phyloP scores from a whole-genome alignment of 805 yeast species.

The Wickerhamomyces kurtzmanii region DNA sequence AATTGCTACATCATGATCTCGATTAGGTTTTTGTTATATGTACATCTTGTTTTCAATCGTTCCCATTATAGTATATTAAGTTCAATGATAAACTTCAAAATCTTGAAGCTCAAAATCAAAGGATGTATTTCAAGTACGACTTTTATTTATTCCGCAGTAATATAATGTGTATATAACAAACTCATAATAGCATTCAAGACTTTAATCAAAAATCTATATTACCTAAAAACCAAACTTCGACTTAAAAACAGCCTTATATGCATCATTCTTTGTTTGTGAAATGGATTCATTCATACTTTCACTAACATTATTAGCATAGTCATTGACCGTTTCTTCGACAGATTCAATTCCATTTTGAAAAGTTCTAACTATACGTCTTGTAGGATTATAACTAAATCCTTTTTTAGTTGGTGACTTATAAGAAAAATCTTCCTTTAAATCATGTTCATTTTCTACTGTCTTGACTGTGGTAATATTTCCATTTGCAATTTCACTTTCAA shows the following conservation, averaged over 20 bases:
- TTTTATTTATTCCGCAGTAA: too few species aligned
- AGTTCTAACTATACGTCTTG: conserved; percentile 27
- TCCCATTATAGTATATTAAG: too few species aligned
- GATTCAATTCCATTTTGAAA: conserved; percentile 42
- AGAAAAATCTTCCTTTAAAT: conserved; percentile 10
- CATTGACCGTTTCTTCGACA: conserved; percentile 44
- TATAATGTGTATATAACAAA: too few species aligned
- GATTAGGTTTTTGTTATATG: too few species aligned
- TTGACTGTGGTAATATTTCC: conserved; percentile 22
- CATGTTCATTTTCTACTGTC: conserved; percentile 3
- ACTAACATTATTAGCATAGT: conserved; percentile 44
- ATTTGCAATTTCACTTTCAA: conserved; percentile 48
- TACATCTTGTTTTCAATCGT: too few species aligned
- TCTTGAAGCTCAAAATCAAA: too few species aligned
- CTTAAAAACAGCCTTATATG: conserved; percentile 41
- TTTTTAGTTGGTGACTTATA: conserved; percentile 41
- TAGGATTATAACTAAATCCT: conserved; percentile 26
- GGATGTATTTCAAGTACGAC: too few species aligned
- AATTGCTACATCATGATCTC: too few species aligned
- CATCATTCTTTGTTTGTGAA: conserved; percentile 37
- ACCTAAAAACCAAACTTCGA: conserved; percentile 46
- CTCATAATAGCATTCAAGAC: too few species aligned
- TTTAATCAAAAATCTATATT: too few species aligned
- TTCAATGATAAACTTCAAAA: too few species aligned
- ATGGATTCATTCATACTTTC: conserved; percentile 43